Conservation (phyloP, 768 basidiomycete species). For the Galerina sulciceps region DNA sequence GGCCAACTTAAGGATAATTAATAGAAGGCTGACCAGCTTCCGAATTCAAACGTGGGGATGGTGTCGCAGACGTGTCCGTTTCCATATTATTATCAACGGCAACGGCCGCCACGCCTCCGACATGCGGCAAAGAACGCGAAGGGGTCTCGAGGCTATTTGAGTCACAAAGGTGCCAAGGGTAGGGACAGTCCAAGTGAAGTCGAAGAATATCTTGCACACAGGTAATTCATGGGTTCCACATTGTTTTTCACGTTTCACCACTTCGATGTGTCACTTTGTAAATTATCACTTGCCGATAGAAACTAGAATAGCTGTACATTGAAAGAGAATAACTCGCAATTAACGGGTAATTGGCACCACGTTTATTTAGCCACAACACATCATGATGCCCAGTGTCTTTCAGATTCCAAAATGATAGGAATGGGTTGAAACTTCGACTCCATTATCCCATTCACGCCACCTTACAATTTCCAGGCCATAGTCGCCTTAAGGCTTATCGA, state of each 20-base stretch:
- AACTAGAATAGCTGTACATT: too few relatives aligned
- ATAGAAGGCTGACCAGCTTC: too few relatives aligned
- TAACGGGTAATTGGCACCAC: too few relatives aligned
- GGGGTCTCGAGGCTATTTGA: constrained; percentile 6
- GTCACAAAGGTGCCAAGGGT: not conserved
- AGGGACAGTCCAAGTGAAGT: not conserved
- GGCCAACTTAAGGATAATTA: too few relatives aligned
- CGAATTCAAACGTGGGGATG: too few relatives aligned
- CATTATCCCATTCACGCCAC: not conserved
- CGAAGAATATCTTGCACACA: not conserved
- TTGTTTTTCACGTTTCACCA: not conserved
- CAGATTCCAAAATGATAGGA: too few relatives aligned
- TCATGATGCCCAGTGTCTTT: too few relatives aligned
- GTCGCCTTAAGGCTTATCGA: constrained; percentile 9
- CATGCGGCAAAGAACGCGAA: constrained; percentile 15
- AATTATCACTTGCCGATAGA: too few relatives aligned
- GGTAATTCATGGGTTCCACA: not conserved
- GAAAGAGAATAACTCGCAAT: too few relatives aligned
- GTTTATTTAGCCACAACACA: too few relatives aligned
- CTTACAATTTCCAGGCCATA: not conserved
- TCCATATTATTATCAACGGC: constrained; percentile 16
- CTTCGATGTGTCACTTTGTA: too few relatives aligned
- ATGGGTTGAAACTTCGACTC: too few relatives aligned
- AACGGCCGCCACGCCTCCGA: constrained; percentile 14
- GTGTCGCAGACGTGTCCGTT: constrained; percentile 6